These are phyloP conservation scores for Arthrobotrys megalospora DNA, from an alignment of 2,329 filamentous ascomycete species.

Conservation along the genomic window DNA sequence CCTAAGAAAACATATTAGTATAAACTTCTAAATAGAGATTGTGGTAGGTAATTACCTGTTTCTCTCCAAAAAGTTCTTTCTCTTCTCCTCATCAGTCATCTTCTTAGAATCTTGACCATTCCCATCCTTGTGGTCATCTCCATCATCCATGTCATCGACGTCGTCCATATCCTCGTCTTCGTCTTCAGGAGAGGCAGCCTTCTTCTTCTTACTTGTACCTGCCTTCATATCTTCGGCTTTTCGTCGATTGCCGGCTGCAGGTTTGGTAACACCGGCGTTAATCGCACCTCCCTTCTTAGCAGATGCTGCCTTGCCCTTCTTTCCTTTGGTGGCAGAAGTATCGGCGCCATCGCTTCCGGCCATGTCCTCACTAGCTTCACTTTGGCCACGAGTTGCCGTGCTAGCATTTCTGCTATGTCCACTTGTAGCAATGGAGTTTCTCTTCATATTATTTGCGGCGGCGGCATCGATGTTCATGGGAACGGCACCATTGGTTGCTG, in stretches of 20 bases:
- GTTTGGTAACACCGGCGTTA: conserved; percentile 46
- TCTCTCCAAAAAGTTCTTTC: conserved; percentile 96
- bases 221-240: conserved; percentile 49
- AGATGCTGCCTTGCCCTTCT: conserved; percentile 42
- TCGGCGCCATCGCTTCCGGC: conserved; percentile 52
- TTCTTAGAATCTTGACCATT: conserved; percentile 70
- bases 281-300: conserved; percentile 47
- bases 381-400: conserved; percentile 53
- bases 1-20: conserved; percentile 70
- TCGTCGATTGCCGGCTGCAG: conserved; percentile 42
- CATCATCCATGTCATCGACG: conserved; percentile 49
- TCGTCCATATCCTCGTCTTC: conserved; percentile 58
- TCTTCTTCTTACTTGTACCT: conserved; percentile 43
- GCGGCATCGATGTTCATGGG: conserved; percentile 53
- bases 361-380: conserved; percentile 55
- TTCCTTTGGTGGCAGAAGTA: conserved; percentile 17
- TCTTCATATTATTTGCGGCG: conserved; percentile 37
- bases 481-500: conserved; percentile 33
- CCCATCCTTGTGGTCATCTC: conserved; percentile 24
- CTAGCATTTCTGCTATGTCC: conserved; percentile 57
- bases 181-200: conserved; percentile 34
- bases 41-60: conserved; percentile 79
- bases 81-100: conserved; percentile 98
- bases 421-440: conserved; percentile 51
- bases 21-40: conserved; percentile 15